These are phyloP conservation scores for Staphylotrichum longicolle DNA, from an alignment of 495 filamentous ascomycete genomes.

Conservation along the genomic window DNA sequence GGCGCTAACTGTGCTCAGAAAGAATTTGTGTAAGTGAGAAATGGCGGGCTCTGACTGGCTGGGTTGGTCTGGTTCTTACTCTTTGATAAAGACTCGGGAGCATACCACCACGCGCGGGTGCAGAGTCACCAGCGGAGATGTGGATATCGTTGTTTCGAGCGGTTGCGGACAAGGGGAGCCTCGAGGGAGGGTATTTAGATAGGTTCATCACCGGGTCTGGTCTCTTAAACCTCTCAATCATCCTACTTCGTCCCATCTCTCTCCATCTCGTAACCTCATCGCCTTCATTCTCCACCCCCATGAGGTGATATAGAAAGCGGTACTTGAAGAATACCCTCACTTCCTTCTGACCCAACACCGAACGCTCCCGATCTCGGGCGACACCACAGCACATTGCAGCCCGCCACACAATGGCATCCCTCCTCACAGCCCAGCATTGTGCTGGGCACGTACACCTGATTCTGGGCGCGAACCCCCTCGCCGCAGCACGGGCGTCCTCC, in stretches of 20 bases:
- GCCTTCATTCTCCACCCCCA: neutral
- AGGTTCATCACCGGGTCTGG: neutral
- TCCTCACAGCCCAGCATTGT: slow-evolving; percentile 76
- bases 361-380: neutral
- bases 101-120: slow-evolving; percentile 2
- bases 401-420: slow-evolving; percentile 31
- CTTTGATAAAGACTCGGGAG: slow-evolving; percentile 21
- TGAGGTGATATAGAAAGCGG: neutral
- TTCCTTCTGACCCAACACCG: neutral
- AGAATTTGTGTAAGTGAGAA: slow-evolving; percentile 26
- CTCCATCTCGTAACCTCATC: neutral
- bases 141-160: slow-evolving; percentile 11
- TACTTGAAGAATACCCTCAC: neutral
- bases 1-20: slow-evolving; percentile 27
- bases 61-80: neutral
- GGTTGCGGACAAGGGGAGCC: neutral
- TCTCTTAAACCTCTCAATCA: neutral
- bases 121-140: slow-evolving; percentile 26
- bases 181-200: slow-evolving; percentile 6
- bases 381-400: neutral
- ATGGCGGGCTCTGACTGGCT: slow-evolving; percentile 22
- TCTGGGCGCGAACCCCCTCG: slow-evolving; percentile 80
- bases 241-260: neutral
- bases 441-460: slow-evolving; percentile 80
- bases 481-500: slow-evolving; percentile 74